Evolutionary conservation across 2,329 filamentous ascomycete genomes (phyloP).

Genomic region (Stagonosporopsis chrysanthemi): DNA sequence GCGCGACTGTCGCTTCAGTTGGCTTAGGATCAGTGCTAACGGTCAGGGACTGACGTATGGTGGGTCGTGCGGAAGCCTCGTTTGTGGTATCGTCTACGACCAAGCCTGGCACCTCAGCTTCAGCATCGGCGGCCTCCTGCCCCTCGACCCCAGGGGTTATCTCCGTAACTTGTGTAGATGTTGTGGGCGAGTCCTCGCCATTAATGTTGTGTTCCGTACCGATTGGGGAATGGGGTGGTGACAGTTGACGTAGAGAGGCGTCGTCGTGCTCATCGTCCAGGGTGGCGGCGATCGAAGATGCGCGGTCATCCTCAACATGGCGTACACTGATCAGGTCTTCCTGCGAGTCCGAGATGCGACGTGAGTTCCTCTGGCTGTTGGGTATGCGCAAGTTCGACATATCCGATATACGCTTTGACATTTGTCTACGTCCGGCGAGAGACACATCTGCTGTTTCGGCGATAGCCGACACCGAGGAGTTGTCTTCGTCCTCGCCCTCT

Average conservation of each 20-base stretch:
- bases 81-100: not conserved
- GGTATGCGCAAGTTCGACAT: constrained; percentile 40
- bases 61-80: constrained; percentile 2
- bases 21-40: constrained; percentile 45
- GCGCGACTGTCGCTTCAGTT: constrained; percentile 17
- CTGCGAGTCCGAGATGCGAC: constrained; percentile 37
- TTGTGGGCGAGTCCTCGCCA: not conserved
- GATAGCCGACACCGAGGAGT: constrained; percentile 65
- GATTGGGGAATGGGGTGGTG: constrained; percentile 38
- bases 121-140: not conserved
- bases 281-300: constrained; percentile 59
- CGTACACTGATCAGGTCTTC: constrained; percentile 47
- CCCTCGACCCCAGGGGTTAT: not conserved
- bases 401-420: constrained; percentile 48
- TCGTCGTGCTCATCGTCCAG: constrained; percentile 67
- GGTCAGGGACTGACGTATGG: constrained; percentile 32
- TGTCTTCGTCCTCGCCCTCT: constrained; percentile 57
- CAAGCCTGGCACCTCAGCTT: not conserved
- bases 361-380: constrained; percentile 27
- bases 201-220: constrained; percentile 21
- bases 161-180: not conserved
- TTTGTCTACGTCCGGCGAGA: constrained; percentile 26
- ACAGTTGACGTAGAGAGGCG: constrained; percentile 42
- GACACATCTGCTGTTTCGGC: constrained; percentile 33
- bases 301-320: constrained; percentile 50